These are phyloP conservation scores for Leucocoprinus sp. DNA, from an alignment of 768 basidiomycete genomes.

Conservation along the genomic window DNA sequence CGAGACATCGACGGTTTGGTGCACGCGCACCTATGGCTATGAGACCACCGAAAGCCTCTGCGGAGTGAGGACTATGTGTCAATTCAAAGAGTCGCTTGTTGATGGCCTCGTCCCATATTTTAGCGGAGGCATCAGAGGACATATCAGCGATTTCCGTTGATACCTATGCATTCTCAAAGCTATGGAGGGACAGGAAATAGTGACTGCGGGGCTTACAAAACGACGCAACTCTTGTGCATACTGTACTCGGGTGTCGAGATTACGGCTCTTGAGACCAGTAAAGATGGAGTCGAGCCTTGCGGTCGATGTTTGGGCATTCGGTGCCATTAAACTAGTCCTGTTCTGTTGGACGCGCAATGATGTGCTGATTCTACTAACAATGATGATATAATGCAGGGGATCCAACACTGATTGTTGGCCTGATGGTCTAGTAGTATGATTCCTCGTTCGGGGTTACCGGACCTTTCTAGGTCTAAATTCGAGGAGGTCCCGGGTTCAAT, in stretches of 20 bases:
- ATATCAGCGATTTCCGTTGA: conserved; percentile 68
- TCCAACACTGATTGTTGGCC: background rate
- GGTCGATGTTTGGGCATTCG: conserved; percentile 50
- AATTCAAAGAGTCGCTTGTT: conserved; percentile 74
- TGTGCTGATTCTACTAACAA: no score
- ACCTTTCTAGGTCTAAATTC: conserved; percentile 21
- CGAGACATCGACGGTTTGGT: background rate
- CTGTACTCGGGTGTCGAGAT: conserved; percentile 54
- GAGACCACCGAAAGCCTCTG: conserved; percentile 81
- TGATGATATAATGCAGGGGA: background rate
- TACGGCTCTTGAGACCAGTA: conserved; percentile 54
- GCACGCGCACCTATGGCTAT: conserved; percentile 69
- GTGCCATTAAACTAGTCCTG: conserved; percentile 1
- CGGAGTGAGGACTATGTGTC: conserved; percentile 69
- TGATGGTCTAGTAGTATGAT: conserved; percentile 49
- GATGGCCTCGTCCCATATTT: conserved; percentile 82
- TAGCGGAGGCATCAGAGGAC: conserved; percentile 71
- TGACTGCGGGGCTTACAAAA: conserved; percentile 44
- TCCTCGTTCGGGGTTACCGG: conserved; percentile 46
- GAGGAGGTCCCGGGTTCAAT: conserved; percentile 86
- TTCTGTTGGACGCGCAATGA: background rate
- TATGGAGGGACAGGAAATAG: conserved; percentile 5
- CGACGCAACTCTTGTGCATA: conserved; percentile 66
- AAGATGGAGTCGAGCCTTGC: conserved; percentile 56
- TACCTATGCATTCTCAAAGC: conserved; percentile 39